Percentiles rank a stretch among this genome's conserved stretches.
These are phyloP conservation scores for Recurvomyces mirabilis DNA, from an alignment of 495 filamentous ascomycete species.

Conservation along the genomic window DNA sequence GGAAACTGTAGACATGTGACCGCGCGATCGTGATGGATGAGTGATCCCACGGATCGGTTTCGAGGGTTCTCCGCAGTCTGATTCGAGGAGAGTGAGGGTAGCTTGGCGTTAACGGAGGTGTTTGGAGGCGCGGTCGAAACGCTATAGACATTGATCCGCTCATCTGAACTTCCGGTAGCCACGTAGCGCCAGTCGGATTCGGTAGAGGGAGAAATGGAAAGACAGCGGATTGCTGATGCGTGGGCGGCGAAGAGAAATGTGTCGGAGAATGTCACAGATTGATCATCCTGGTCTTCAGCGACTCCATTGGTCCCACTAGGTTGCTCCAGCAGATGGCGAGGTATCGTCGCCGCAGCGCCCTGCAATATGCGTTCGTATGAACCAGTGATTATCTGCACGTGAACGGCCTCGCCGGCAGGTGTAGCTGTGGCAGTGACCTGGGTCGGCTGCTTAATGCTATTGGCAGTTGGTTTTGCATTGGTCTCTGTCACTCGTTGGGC, in stretches of 20 bases:
- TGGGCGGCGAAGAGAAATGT: slow-evolving; percentile 95
- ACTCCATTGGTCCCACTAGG: not conserved
- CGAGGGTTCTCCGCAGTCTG: slow-evolving; percentile 68
- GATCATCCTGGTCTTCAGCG: slow-evolving; percentile 20
- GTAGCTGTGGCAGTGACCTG: not conserved
- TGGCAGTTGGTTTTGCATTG: no score
- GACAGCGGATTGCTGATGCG: slow-evolving; percentile 74
- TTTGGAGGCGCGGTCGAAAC: slow-evolving; percentile 61
- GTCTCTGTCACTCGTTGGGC: not conserved
- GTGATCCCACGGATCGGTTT: slow-evolving; percentile 76
- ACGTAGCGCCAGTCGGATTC: slow-evolving; percentile 61
- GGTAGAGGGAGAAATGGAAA: slow-evolving; percentile 74
- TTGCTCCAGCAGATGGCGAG: slow-evolving; percentile 14
- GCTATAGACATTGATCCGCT: slow-evolving; percentile 88
- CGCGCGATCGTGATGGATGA: slow-evolving; percentile 73
- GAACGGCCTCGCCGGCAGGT: not conserved
- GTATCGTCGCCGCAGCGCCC: slow-evolving; percentile 69
- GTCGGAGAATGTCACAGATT: slow-evolving; percentile 63
- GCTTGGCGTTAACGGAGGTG: slow-evolving; percentile 2
- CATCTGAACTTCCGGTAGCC: slow-evolving; percentile 82
- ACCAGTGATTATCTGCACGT: slow-evolving; percentile 83
- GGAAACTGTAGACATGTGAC: slow-evolving; percentile 74
- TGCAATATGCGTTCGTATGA: slow-evolving; percentile 93
- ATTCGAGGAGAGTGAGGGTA: slow-evolving; percentile 37
- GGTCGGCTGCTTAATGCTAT: no score